Conservation (phyloP, 371 early-diverging fungal species). For the Syncephalastrum monosporum region DNA sequence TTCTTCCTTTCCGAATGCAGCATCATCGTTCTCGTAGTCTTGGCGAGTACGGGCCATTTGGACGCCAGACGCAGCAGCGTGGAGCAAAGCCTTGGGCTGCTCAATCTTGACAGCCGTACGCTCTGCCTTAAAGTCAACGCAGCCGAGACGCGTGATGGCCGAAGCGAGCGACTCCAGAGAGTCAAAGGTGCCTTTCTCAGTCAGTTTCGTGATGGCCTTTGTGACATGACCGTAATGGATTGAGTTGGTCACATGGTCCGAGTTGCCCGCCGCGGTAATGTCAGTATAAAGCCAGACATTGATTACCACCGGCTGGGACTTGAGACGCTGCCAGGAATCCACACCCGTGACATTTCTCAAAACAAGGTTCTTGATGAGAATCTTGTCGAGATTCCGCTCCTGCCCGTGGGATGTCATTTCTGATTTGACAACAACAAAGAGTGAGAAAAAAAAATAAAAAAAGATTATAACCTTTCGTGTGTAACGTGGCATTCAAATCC, state of each 20-base stretch:
- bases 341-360: slow-evolving; percentile 88
- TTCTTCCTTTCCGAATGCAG: slow-evolving; percentile 10
- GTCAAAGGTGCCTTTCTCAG: slow-evolving; percentile 68
- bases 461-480: slow-evolving; percentile 3
- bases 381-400: slow-evolving; percentile 59
- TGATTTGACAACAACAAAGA: neutral
- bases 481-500: neutral
- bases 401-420: neutral
- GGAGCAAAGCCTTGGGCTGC: slow-evolving; percentile 90
- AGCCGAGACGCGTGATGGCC: slow-evolving; percentile 60
- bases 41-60: slow-evolving; percentile 74
- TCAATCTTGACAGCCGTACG: slow-evolving; percentile 76
- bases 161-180: slow-evolving; percentile 76
- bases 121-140: slow-evolving; percentile 57
- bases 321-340: slow-evolving; percentile 91
- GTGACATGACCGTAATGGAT: slow-evolving; percentile 85
- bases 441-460: neutral
- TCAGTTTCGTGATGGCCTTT: slow-evolving; percentile 73
- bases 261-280: slow-evolving; percentile 73
- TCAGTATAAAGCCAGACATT: slow-evolving; percentile 73
- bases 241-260: slow-evolving; percentile 74
- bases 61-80: slow-evolving; percentile 87
- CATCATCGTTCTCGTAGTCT: slow-evolving; percentile 28
- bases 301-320: slow-evolving; percentile 85
- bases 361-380: slow-evolving; percentile 78